Evolutionary conservation across 176 grass and related monocot species (phyloP), one percentile per base, ranked within the genome.

Genomic region (Cenchrus fungigraminus): DNA sequence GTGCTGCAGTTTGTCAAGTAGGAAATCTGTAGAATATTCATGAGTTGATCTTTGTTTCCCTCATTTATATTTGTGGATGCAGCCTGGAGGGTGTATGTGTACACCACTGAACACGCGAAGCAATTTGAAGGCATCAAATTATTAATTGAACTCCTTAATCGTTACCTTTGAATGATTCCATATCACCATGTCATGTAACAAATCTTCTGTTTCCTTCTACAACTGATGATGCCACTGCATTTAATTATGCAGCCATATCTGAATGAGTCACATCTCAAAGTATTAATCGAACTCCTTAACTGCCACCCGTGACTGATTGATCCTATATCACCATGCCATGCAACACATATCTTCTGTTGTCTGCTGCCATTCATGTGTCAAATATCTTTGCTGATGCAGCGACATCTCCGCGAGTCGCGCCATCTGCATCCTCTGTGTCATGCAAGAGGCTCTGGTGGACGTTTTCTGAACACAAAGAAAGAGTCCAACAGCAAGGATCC

Each of bases 341-440:
- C n/a, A 71, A 7, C 47, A 7, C 47, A 52, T 16, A 29, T 51
- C n/a, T 73, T 73, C 47, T 31, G 46, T 16, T 52, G n/a, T 53
- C 46, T 73, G 50, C 6, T 53, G 12, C 2, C 13, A 75, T 62
- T 79, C 16, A 68, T 75, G 46, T 49, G 73, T 44, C 44, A 46
- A 60, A 16, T 68, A 9, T n/a, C 31, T 74, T 32, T 32, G 12
- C 49, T 52, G 34, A 68, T 91, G 85, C 88, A 99, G 97, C 93
- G 90, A 73, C 96, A 99, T 83, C 89, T 96, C 34, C 97, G 96
- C 3, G 97, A 96, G 78, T 99, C 93, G 6, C 88, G 97, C 40
- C 97, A 99, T 82, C 93, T 84, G 67, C 97, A 99, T 54, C 93
- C 97, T 37, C 87, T 96, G 86, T 91, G 97, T 40, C 91, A 91